Evolutionary conservation across 2,329 filamentous ascomycete genomes (phyloP).

Genomic region (Xylariaceae sp.): DNA sequence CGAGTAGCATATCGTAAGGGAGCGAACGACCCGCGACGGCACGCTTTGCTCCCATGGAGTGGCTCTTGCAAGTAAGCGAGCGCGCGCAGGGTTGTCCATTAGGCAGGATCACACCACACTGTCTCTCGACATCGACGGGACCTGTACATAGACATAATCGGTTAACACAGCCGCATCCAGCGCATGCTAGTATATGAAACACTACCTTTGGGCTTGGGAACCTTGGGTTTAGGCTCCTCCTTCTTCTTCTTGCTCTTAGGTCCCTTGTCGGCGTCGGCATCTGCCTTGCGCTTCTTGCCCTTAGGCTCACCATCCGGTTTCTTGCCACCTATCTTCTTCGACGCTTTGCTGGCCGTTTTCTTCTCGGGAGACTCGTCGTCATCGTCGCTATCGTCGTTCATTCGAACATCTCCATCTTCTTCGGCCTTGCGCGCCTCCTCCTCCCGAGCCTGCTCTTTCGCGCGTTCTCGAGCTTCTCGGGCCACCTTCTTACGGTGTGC

Average conservation of each 20-base stretch:
- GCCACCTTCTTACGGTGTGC: slow-evolving; percentile 72
- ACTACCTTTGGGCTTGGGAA: slow-evolving; percentile 73
- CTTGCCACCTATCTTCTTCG: slow-evolving; percentile 62
- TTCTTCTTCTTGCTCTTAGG: slow-evolving; percentile 93
- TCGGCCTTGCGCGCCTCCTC: slow-evolving; percentile 50
- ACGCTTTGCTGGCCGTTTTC: slow-evolving; percentile 36
- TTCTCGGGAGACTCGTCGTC: slow-evolving; percentile 44
- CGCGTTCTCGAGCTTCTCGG: slow-evolving; percentile 62
- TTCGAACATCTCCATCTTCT: slow-evolving; percentile 37
- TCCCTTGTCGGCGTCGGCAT: slow-evolving; percentile 71
- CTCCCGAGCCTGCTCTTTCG: slow-evolving; percentile 55
- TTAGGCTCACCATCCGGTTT: slow-evolving; percentile 59
- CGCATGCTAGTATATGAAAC: not conserved
- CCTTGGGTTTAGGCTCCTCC: slow-evolving; percentile 80
- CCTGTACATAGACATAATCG: slow-evolving; percentile 38
- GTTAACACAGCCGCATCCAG: not conserved
- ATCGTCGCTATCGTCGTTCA: slow-evolving; percentile 44
- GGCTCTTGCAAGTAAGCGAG: slow-evolving; percentile 88
- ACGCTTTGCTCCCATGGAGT: slow-evolving; percentile 91
- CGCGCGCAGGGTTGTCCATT: slow-evolving; percentile 85
- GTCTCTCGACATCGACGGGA: slow-evolving; percentile 87
- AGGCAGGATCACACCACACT: slow-evolving; percentile 81
- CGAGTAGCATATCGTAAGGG: slow-evolving; percentile 87
- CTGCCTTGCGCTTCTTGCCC: slow-evolving; percentile 74
- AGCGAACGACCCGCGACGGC: slow-evolving; percentile 80